Evolutionary conservation across 306 rosid genomes (phyloP).

Genomic region (Astragalus membranaceus): DNA sequence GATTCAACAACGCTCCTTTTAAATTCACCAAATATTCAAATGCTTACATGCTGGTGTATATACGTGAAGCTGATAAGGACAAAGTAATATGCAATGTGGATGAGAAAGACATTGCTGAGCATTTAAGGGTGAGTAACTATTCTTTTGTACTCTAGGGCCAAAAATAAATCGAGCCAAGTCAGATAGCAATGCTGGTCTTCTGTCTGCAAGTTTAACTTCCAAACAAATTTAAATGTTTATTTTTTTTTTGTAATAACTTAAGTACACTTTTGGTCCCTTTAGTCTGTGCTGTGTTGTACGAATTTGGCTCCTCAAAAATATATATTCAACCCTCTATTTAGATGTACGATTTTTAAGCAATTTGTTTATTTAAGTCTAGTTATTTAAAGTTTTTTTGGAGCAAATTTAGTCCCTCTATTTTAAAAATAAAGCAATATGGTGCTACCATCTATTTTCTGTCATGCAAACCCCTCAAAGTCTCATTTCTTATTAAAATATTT

Average conservation of each 20-base stretch:
- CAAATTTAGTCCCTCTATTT: no score
- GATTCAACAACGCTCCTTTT: conserved; percentile 93
- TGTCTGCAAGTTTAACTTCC: neutral
- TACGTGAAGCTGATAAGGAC: conserved; percentile 96
- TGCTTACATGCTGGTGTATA: conserved; percentile 97
- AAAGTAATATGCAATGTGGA: conserved; percentile 95
- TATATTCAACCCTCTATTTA: no score
- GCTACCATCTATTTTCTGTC: no score
- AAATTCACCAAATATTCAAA: conserved; percentile 96
- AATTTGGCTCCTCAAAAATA: no score
- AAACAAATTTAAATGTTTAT: neutral
- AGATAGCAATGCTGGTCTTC: neutral
- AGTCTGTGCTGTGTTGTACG: no score
- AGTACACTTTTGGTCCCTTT: no score
- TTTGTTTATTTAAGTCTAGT: no score
- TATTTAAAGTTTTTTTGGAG: no score
- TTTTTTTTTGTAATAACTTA: neutral
- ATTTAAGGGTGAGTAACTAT: conserved; percentile 70
- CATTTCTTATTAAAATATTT: no score
- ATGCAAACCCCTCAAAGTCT: no score
- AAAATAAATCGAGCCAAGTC: neutral
- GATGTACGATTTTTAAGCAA: no score
- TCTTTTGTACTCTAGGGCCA: neutral
- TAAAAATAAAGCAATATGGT: no score
- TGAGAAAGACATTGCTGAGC: conserved; percentile 98